phyloP scores from a whole-genome alignment of 2,329 filamentous ascomycete genomes.

The Colletotrichum tabaci region DNA sequence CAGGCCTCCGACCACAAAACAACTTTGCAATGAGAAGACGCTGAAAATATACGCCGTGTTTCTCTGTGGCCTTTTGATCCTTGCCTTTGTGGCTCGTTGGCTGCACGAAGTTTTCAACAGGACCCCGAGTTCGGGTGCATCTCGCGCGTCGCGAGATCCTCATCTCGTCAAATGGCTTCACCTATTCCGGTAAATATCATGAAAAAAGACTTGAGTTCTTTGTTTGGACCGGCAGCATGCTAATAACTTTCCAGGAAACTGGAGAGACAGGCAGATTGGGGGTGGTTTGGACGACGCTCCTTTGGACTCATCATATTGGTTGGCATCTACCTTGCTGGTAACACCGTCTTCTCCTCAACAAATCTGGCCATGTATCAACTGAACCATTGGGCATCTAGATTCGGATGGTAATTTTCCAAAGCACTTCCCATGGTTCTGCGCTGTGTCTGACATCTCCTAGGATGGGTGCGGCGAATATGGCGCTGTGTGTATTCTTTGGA shows the following conservation, averaged over 20 bases:
- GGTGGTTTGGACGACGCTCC: constrained; percentile 20
- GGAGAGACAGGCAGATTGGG: constrained; percentile 9
- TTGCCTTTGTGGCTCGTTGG: not conserved
- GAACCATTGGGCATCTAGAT: constrained; percentile 43
- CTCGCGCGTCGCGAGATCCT: not conserved
- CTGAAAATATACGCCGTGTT: constrained; percentile 23
- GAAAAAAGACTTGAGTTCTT: not conserved
- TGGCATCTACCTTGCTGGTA: not conserved
- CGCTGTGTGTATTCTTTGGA: constrained; percentile 59
- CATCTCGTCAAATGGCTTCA: not conserved
- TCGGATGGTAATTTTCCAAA: constrained; percentile 44
- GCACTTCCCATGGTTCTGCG: not conserved
- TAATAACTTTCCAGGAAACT: not conserved
- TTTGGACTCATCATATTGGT: not conserved
- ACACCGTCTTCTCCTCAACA: constrained; percentile 1
- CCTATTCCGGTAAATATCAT: constrained; percentile 4
- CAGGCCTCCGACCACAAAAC: constrained; percentile 6
- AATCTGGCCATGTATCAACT: constrained; percentile 7
- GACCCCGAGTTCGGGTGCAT: not conserved
- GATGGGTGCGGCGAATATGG: constrained; percentile 60
- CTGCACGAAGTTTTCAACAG: constrained; percentile 7
- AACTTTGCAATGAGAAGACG: constrained; percentile 29
- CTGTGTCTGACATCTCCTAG: constrained; percentile 48
- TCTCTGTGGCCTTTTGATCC: constrained; percentile 9
- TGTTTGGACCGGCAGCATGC: not conserved